phyloP scores from a whole-genome alignment of 306 rosid genomes.

The Lithocarpus polystachyus region DNA sequence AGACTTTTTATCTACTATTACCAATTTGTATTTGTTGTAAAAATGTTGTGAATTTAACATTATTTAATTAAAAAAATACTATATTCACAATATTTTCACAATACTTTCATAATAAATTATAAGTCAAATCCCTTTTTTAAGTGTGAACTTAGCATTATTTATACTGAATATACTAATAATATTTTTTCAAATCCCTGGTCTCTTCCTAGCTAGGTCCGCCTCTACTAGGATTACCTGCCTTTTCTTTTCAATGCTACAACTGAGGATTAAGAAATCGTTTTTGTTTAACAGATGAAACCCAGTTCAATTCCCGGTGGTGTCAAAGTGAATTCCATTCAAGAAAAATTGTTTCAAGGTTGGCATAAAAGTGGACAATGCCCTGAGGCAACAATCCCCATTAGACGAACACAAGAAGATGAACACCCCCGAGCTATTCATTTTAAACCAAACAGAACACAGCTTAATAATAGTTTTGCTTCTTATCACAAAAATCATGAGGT shows the following conservation, averaged over 20 bases:
- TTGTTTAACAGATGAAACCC: slow-evolving; percentile 3
- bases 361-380: slow-evolving; percentile 21
- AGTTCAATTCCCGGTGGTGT: background rate
- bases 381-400: slow-evolving; percentile 22
- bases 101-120: too few relatives aligned
- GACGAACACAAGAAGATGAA: background rate
- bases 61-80: too few relatives aligned
- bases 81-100: fast-evolving
- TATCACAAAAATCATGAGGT: slow-evolving; percentile 8
- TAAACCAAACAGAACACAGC: background rate
- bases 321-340: too few relatives aligned
- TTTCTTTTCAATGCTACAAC: too few relatives aligned
- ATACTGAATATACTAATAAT: too few relatives aligned
- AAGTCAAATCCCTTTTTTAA: too few relatives aligned
- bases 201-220: too few relatives aligned
- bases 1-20: fast-evolving
- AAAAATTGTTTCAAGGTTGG: slow-evolving; percentile 3
- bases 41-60: too few relatives aligned
- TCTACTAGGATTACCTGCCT: too few relatives aligned
- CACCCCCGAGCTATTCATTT: background rate
- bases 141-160: too few relatives aligned
- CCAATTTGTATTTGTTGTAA: too few relatives aligned
- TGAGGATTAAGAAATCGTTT: background rate
- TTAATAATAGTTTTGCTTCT: background rate
- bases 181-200: too few relatives aligned